These are phyloP conservation scores for Rhodomyrtus tomentosa DNA, from an alignment of 345 rosid species.

Conservation along the genomic window DNA sequence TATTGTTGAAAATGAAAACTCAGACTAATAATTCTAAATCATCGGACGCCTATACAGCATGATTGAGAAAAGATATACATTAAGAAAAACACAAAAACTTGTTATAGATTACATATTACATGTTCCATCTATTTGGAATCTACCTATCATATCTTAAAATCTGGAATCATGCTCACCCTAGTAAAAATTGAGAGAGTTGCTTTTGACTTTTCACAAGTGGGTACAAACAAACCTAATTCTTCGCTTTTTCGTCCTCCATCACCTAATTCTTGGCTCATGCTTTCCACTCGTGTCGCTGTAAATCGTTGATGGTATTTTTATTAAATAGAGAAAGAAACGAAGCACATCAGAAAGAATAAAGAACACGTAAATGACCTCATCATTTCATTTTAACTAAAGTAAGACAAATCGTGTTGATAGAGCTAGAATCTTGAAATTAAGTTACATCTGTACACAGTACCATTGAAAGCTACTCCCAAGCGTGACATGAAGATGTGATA, in stretches of 20 bases:
- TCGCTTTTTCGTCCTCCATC: not conserved
- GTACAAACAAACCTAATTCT: not conserved
- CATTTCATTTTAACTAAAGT: not conserved
- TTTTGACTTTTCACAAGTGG: not conserved
- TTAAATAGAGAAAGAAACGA: not conserved
- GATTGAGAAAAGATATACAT: no score
- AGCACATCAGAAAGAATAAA: not conserved
- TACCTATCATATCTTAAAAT: no score
- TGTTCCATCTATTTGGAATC: no score
- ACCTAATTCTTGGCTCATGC: not conserved
- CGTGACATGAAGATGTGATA: not conserved
- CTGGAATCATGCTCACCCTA: no score
- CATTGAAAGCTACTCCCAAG: not conserved
- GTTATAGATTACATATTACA: no score
- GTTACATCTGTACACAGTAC: not conserved
- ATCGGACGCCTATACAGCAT: no score
- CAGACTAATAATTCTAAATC: no score
- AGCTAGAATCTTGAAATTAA: not conserved
- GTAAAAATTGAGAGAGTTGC: not conserved
- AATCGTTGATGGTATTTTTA: not conserved
- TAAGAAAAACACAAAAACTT: no score
- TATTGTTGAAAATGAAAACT: no score
- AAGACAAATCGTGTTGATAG: not conserved
- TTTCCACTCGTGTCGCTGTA: not conserved
- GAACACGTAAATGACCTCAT: not conserved